Percentiles rank a stretch among this genome's conserved stretches.
These are phyloP conservation scores for Psilocybe cubensis DNA, from an alignment of 768 basidiomycete species.

Conservation along the genomic window DNA sequence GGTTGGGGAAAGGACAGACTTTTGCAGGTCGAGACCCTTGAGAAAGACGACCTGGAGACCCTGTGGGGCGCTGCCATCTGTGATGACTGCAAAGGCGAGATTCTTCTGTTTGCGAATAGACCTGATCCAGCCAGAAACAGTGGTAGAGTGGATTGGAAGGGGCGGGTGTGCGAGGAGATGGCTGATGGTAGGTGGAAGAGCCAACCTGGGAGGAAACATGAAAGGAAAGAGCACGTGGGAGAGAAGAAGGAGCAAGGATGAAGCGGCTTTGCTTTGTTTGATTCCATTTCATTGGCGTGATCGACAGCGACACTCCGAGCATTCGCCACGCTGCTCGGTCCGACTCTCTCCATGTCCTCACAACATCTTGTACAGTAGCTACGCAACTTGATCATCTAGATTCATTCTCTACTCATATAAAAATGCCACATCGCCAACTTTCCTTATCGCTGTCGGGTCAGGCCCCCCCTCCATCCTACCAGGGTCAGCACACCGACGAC, in stretches of 20 bases:
- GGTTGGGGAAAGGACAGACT: constrained; percentile 15
- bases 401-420: too few species aligned
- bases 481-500: too few species aligned
- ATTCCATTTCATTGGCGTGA: too few species aligned
- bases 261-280: too few species aligned
- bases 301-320: background rate
- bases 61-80: constrained; percentile 75
- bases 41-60: constrained; percentile 81
- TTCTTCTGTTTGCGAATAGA: constrained; percentile 87
- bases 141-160: constrained; percentile 22
- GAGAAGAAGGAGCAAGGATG: too few species aligned
- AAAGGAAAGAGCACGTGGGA: constrained; percentile 11
- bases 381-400: too few species aligned
- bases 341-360: too few species aligned
- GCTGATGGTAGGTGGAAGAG: constrained; percentile 33
- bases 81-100: constrained; percentile 81
- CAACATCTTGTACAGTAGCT: too few species aligned
- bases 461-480: too few species aligned
- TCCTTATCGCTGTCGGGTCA: too few species aligned
- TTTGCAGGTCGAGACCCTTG: constrained; percentile 35
- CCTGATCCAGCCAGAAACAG: constrained; percentile 84
- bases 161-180: constrained; percentile 28
- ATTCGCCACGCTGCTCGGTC: too few species aligned
- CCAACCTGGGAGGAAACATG: constrained; percentile 26
- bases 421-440: too few species aligned